Evolutionary conservation across 768 basidiomycete genomes (phyloP), one percentile per base, ranked within the genome.

Genomic region (Termitomyces sp.): DNA sequence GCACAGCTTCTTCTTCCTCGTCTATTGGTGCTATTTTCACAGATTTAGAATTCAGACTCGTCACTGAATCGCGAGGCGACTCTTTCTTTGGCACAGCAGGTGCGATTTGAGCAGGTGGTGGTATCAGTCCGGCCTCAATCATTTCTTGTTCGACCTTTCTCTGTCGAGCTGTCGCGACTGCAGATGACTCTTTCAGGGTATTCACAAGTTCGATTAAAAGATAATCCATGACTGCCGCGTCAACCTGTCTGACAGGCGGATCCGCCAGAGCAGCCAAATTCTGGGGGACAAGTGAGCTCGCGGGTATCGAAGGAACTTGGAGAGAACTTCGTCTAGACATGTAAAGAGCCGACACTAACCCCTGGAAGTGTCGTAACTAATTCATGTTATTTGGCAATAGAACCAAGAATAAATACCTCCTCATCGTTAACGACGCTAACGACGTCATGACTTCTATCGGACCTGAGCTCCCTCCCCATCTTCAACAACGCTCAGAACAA

Each of bases 151-250:
- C 90, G 59, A 87, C 76, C 66, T 82, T 81, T 70, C 85, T 85
- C 20, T 81, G 71, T 31, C 90, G 81, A 34, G 82, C 77, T 2
- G 81, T 78, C 18, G 93, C 92, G 29, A 90, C 83, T 20, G 80
- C 80, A 4, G 94, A 79, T 3, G 93, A 94, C 34, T 78, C 80
- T 28, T 85, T 83, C 33, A 98, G 78, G 0, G 88, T 83, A 64
- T 83, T 78, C 59, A 92, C 86, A 54, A 88, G 77, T 69, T 90
- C 88, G 56, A 94, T 92, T 56, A 94, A 74, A 66, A 98, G 86
- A 72, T 94, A 95, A 65, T 93, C 91, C 83, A 90, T 86, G 3
- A 77, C 84, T 8, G 85, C 80, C 49, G 74, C 83, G 65, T 92
- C 88, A 56, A 90, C 77, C 42, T 83, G 75, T 29, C 78, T 78